A percentile compares a stretch with the other conserved stretches of the same genome.
These are phyloP conservation scores for Berberis vulgaris DNA, from an alignment of 164 flowering plant genomes.

Conservation along the genomic window DNA sequence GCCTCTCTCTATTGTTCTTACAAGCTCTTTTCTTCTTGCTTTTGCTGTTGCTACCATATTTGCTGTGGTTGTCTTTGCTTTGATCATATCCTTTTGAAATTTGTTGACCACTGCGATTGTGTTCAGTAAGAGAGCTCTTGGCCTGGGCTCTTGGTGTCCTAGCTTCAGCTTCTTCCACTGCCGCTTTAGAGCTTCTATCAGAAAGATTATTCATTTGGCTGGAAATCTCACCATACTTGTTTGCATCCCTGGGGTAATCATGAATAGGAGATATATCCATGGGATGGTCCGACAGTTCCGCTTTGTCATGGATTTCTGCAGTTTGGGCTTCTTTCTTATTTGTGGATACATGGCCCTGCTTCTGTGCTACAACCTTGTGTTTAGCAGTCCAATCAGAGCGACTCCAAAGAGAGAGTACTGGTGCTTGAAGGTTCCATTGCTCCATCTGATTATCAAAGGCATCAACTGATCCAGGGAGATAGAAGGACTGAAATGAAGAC, in stretches of 20 bases:
- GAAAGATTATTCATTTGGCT: no score
- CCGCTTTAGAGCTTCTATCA: no score
- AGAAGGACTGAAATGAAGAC: slow-evolving; percentile 78
- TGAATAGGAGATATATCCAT: neutral
- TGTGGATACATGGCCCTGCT: slow-evolving; percentile 36
- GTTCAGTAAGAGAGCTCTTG: neutral
- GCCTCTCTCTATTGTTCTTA: no score
- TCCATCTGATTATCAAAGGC: slow-evolving; percentile 56
- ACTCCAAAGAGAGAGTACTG: slow-evolving; percentile 39
- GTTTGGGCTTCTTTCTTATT: neutral
- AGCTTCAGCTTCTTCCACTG: no score
- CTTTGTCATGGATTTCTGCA: neutral
- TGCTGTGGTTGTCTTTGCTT: no score
- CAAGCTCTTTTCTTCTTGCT: no score
- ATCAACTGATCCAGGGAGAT: slow-evolving; percentile 76
- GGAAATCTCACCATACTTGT: neutral
- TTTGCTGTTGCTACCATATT: no score
- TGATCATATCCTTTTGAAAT: no score
- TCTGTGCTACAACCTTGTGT: slow-evolving; percentile 38
- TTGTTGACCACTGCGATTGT: neutral
- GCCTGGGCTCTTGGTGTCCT: no score
- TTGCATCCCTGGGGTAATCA: neutral
- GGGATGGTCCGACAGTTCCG: neutral
- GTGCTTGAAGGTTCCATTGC: slow-evolving; percentile 50
- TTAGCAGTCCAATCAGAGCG: neutral